Evolutionary conservation across 2,329 filamentous ascomycete genomes (phyloP).

Genomic region (Aspergillus alliaceus): DNA sequence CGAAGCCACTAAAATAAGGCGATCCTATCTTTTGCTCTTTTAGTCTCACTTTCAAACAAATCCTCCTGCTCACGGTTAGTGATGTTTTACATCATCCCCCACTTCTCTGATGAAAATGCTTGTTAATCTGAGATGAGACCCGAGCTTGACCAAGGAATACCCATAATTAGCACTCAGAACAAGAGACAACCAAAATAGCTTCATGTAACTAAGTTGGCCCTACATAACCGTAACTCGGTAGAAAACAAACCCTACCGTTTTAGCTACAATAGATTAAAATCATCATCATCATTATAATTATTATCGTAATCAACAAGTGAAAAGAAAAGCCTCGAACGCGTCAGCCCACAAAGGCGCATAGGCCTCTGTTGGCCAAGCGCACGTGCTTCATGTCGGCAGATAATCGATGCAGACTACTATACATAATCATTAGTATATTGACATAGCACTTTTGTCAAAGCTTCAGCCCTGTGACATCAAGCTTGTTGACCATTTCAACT

Average conservation of each 20-base stretch:
- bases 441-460: conserved; percentile 2
- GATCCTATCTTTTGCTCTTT: not conserved
- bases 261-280: not conserved
- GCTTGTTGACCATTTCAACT: not conserved
- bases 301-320: not conserved
- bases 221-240: not conserved
- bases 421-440: not conserved
- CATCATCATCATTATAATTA: not conserved
- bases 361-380: not conserved
- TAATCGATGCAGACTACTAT: not conserved
- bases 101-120: conserved; percentile 5
- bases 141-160: not conserved
- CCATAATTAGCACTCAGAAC: not conserved
- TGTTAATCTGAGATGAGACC: not conserved
- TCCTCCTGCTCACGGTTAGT: not conserved
- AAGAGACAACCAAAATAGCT: too few relatives aligned
- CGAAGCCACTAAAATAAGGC: not conserved
- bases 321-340: not conserved
- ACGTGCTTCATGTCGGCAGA: not conserved
- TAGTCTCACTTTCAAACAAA: conserved; percentile 1
- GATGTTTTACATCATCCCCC: conserved; percentile 17
- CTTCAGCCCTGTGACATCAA: conserved; percentile 10
- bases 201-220: not conserved
- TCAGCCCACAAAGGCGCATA: conserved; percentile 1
- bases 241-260: too few relatives aligned